These are phyloP conservation scores for Cutaneotrichosporon dermatis DNA, from an alignment of 1,284 basidiomycete species.

Conservation along the genomic window DNA sequence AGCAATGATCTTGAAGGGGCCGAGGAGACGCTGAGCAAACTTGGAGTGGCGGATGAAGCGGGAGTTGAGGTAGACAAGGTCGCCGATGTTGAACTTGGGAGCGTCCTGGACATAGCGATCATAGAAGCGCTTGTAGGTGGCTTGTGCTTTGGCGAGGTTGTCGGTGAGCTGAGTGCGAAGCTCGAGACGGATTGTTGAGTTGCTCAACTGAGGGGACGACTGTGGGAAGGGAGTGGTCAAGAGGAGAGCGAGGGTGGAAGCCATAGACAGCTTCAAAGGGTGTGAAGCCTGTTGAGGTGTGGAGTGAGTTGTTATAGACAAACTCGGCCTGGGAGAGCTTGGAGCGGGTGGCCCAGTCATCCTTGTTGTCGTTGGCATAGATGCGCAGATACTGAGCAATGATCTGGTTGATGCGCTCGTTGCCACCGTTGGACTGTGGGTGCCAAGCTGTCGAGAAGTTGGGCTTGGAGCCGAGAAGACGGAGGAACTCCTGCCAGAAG, in stretches of 20 bases:
- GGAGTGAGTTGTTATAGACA: conserved; percentile 51
- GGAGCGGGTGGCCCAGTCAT: conserved; percentile 46
- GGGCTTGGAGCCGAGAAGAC: background rate
- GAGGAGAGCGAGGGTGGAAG: conserved; percentile 32
- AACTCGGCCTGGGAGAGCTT: conserved; percentile 44
- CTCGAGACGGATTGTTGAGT: background rate
- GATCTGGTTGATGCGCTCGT: conserved; percentile 26
- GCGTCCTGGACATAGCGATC: background rate
- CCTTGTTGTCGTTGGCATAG: conserved; percentile 46
- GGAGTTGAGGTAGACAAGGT: conserved; percentile 45
- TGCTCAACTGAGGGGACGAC: background rate
- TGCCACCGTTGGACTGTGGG: conserved; percentile 32
- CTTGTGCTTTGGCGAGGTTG: background rate
- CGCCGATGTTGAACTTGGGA: conserved; percentile 19
- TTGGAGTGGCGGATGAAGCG: conserved; percentile 46
- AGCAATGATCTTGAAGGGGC: conserved; percentile 42
- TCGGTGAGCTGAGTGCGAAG: background rate
- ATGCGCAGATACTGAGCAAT: conserved; percentile 29
- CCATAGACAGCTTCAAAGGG: conserved; percentile 51
- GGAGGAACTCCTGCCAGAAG: conserved; percentile 13
- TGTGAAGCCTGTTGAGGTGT: conserved; percentile 41
- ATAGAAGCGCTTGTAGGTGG: background rate
- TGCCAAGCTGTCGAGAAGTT: conserved; percentile 24
- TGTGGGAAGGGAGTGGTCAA: background rate
- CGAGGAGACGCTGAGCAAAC: conserved; percentile 44